phyloP scores from a whole-genome alignment of 805 yeast species.

The Lipomyces sp. region DNA sequence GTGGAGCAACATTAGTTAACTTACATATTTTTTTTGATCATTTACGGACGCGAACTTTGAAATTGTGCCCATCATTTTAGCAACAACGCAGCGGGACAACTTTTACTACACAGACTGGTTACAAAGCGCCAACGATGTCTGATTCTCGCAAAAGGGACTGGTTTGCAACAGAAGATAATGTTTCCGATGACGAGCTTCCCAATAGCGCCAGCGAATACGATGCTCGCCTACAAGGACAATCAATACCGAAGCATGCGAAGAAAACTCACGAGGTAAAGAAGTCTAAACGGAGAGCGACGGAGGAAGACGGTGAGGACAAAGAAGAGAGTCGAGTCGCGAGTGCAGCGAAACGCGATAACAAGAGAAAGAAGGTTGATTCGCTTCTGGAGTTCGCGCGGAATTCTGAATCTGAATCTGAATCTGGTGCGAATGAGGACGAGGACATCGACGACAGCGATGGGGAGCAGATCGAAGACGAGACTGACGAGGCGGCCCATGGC shows the following conservation, averaged over 20 bases:
- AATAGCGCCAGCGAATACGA: constrained; percentile 40
- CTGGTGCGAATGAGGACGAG: constrained; percentile 39
- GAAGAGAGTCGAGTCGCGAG: constrained; percentile 14
- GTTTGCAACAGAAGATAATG: constrained; percentile 37
- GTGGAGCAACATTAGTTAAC: too few relatives aligned
- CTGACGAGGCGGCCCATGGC: constrained; percentile 38
- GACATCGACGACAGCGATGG: constrained; percentile 42
- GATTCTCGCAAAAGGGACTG: constrained; percentile 26
- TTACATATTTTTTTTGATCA: neutral
- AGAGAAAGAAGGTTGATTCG: constrained; percentile 13
- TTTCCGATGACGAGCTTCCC: constrained; percentile 39
- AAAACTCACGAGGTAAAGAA: constrained; percentile 27
- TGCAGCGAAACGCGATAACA: constrained; percentile 5
- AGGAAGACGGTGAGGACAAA: constrained; percentile 22
- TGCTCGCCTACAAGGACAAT: constrained; percentile 33
- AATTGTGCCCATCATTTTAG: neutral
- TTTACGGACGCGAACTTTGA: too few relatives aligned
- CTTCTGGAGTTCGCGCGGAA: neutral
- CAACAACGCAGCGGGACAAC: neutral
- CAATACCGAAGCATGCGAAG: constrained; percentile 34
- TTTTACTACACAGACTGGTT: neutral
- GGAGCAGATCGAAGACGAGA: constrained; percentile 30
- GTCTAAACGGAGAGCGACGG: constrained; percentile 37
- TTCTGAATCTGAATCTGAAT: constrained; percentile 35
- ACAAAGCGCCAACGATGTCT: constrained; percentile 6